phyloP scores from a whole-genome alignment of 495 filamentous ascomycete species.

The Aspergillus sparsus region DNA sequence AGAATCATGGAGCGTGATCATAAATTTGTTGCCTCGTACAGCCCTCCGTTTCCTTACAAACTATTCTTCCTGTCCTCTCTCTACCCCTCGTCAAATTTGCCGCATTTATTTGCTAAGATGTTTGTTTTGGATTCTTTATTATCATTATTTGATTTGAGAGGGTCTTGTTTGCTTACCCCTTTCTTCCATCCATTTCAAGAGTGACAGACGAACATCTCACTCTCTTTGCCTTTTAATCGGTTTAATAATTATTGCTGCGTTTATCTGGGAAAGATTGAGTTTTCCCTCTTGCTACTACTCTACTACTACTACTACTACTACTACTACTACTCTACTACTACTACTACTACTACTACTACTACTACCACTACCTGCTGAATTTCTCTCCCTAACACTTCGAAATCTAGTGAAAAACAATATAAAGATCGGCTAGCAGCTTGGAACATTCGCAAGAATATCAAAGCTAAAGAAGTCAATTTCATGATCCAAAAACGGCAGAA shows the following conservation, averaged over 20 bases:
- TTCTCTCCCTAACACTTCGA: slow-evolving; percentile 23
- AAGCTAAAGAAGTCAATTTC: slow-evolving; percentile 44
- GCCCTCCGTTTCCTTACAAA: slow-evolving; percentile 22
- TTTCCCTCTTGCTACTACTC: no score
- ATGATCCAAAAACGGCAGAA: slow-evolving; percentile 48
- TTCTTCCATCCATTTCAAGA: not conserved
- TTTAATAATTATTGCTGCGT: no score
- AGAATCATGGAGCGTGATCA: slow-evolving; percentile 46
- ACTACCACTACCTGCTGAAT: no score
- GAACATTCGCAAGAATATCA: slow-evolving; percentile 49
- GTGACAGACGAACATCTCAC: slow-evolving; percentile 6
- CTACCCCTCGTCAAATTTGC: slow-evolving; percentile 6
- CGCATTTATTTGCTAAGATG: slow-evolving; percentile 4
- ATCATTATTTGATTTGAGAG: not conserved
- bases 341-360: no score
- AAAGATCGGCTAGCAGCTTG: slow-evolving; percentile 48
- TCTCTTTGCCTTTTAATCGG: slow-evolving; percentile 17
- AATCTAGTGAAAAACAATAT: slow-evolving; percentile 47
- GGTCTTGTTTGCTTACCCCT: slow-evolving; percentile 16
- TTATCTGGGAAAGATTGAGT: no score
- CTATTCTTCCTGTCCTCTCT: slow-evolving; percentile 11
- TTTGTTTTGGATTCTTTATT: not conserved
- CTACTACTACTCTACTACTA: no score
- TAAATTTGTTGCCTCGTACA: slow-evolving; percentile 46
- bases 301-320: no score